Base-by-base conservation (phyloP, 1,284 basidiomycete genomes). In the Tylopilus sp. region DNA sequence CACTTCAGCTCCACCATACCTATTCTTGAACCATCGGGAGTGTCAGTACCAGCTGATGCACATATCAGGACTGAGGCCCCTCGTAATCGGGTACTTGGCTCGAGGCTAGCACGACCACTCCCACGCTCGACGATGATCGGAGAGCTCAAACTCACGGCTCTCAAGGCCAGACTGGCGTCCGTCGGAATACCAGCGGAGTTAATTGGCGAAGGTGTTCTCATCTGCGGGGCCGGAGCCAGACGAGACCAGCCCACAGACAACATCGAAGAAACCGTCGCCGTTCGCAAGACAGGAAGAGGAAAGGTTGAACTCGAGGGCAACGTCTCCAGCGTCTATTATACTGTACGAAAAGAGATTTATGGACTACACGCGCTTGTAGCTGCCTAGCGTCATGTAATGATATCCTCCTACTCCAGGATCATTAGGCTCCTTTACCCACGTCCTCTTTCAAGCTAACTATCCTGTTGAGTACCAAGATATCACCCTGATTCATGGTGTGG, bases 361-460 rank as follows among this genome's bases (percentile, higher is more conserved):
- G 84, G 84, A 56, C 73, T 95, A 57, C 91, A 96, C 68, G 94
- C 94, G 19, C 81, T 92, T 50, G 87, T 95, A 55, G 84, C 89
- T 36, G 83, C 88, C 41, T 86, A 70, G 67, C 25, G 37, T 48
- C 47, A 20, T 52, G 42, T 53, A 44, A 54, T 48, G 39, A 49
- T 59, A 64, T 46, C 33, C 45, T 49, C 36, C 19, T 31, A 3
- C 2, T 31, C 41, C 32, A 22, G 22, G n/a, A 25, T 32, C 22
- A 56, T 66, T 22, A 72, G 3, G 53, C 50, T 24, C 59, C 65
- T 46, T 97, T 97, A n/a, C 91, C 91, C 7, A 86, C 83, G 70
- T 98, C 96, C 76, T 98, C 95, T 76, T 99, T 99, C 73, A 99
- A 72, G 57, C 87, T 91, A 25, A 98, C 95, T 61, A 98, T 95